Base-by-base conservation (phyloP, 129 eudicot genomes). In the Kitagawia praeruptora region DNA sequence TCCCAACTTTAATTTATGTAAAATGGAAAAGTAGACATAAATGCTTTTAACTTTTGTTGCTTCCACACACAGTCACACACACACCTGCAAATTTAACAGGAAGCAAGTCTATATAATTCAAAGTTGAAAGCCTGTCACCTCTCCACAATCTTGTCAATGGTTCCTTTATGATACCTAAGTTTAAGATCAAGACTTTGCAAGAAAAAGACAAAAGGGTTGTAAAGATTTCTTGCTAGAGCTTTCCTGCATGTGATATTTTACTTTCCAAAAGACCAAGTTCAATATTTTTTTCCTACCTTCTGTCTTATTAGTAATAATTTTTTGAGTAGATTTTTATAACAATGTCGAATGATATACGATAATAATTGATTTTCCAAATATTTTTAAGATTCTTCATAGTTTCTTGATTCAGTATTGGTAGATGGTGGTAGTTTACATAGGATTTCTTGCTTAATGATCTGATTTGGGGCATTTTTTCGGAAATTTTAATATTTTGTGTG, bases 331-430 rank as follows among this genome's bases (percentile, higher is more conserved):
- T 79, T 79, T 40, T 40, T 37, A 77, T 75, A 31, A 77, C 83
- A 63, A 87, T 94, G 93, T 92, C 93, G 77, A 87, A 81, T 81
- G 94, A 91, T 82, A 90, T 92, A 46, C 81, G 93, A 79, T 89
- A 48, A n/a, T 25, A 84, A 74, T 58, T 15, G 56, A 41, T 76
- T 75, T 14, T 15, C 31, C 31, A 23, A 9, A 11, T 44, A 40
- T 47, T 2, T 72, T 9, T 9, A n/a, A 44, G 77, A 74, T 73
- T 73, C 3, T 44, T 74, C 21, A 72, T 12, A 39, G 46, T 71
- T 34, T 21, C 23, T 39, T 40, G 10, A 71, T 39, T 0, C 2
- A 34, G 37, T 34, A 18, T 40, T 12, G 74, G 5, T 72, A 8
- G 16, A 16, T 38, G 23, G 81, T n/a, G 23, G 82, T n/a, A 77